Evolutionary conservation across 2,329 filamentous ascomycete genomes (phyloP), one percentile per base, ranked within the genome.

Genomic region (Colletotrichum sp.): DNA sequence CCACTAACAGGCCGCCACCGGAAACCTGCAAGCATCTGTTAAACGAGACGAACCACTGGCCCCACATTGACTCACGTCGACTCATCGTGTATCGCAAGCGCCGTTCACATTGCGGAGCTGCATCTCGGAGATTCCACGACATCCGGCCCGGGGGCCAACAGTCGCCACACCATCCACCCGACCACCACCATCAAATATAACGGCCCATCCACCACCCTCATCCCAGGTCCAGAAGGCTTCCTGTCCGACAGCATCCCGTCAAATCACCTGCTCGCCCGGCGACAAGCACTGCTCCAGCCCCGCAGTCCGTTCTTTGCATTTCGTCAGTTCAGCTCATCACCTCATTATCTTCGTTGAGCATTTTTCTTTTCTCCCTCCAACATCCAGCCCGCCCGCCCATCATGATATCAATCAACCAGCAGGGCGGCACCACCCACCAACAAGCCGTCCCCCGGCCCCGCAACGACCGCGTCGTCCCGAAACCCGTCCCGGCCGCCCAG

Each of bases 401-500:
- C 78, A 88, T 88, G 86, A 86, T 87, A 58, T 82, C 86, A 66
- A 82, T 86, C 63, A 80, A 78, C 10, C 79, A 80, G 43, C 72
- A 81, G 12, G 82, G 81, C 24, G 81, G 81, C 38, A 78, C 78
- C 74, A 83, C 83, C 75, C 82, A 85, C 64, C 82, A 83, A 69
- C 89, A 91, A 80, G 89, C 88, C 21, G 87, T 90, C n/a, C 75
- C 80, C 6, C 83, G 87, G 78, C 82, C 87, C 1, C 80, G 86
- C 2, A 72, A 84, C 36, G 87, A 88, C 58, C 89, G 89, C 74
- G 85, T 93, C 24, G 90, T 94, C 36, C 83, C 90, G 74, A 93
- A 92, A 81, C 94, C 94, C 13, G 86, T 94, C 4, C 91, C 94
- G 8, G 87, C 89, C 74, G 87, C 90, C 13, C 93, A 95, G 83